phyloP scores from a whole-genome alignment of 441 rosid species.

The Bruguiera hainesii region DNA sequence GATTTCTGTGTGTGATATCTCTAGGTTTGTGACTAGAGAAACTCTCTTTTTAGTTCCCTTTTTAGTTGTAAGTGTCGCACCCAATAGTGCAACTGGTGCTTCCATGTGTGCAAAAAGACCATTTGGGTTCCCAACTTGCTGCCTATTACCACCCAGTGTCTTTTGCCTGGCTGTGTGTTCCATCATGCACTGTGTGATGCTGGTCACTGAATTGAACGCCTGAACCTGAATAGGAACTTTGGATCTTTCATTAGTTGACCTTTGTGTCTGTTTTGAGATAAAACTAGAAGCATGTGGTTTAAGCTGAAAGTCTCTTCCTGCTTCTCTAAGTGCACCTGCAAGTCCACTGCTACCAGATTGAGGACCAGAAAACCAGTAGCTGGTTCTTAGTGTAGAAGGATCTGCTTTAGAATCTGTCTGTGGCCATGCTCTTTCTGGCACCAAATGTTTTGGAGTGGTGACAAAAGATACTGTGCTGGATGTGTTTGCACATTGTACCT shows the following conservation, averaged over 20 bases:
- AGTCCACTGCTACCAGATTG: constrained; percentile 13
- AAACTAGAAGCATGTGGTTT: constrained; percentile 29
- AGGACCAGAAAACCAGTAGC: constrained; percentile 11
- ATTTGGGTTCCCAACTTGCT: constrained; percentile 21
- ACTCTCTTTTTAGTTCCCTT: constrained; percentile 44
- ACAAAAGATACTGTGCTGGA: constrained; percentile 35
- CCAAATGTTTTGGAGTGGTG: constrained; percentile 22
- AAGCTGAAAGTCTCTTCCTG: constrained; percentile 25
- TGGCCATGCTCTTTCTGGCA: constrained; percentile 15
- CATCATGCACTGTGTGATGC: constrained; percentile 23
- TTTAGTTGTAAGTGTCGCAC: constrained; percentile 35
- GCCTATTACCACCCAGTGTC: constrained; percentile 22
- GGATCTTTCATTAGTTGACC: constrained; percentile 49
- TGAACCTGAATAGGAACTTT: constrained; percentile 40
- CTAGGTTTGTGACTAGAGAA: constrained; percentile 25
- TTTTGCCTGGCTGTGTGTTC: constrained; percentile 21
- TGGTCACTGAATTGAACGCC: constrained; percentile 42
- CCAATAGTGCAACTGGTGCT: constrained; percentile 19
- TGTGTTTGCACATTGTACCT: constrained; percentile 32
- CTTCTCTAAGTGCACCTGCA: constrained; percentile 27
- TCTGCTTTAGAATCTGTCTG: constrained; percentile 13
- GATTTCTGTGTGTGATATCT: constrained; percentile 36
- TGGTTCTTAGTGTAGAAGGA: constrained; percentile 19
- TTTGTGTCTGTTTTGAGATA: constrained; percentile 29
- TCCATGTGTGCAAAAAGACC: constrained; percentile 32